phyloP scores from a whole-genome alignment of 306 rosid species.

The Citrullus colocynthis region DNA sequence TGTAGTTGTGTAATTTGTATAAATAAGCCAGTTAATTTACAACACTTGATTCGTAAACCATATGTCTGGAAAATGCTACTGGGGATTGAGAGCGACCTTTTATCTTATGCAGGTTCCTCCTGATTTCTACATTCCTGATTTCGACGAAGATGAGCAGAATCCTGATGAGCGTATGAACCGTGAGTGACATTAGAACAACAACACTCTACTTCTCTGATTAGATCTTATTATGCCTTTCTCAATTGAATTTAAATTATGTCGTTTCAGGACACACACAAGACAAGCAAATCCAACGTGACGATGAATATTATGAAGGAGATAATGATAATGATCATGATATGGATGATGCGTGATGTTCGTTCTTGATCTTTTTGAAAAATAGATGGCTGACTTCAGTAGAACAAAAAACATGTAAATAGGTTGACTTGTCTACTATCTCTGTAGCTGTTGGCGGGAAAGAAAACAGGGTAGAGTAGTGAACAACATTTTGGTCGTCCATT shows the following conservation, averaged over 20 bases:
- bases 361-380: background rate
- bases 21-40: background rate
- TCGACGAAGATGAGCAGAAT: conserved; percentile 84
- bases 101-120: conserved; percentile 69
- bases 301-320: conserved; percentile 86
- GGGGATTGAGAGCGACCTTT: background rate
- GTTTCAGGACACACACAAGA: conserved; percentile 75
- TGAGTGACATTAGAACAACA: conserved; percentile 23
- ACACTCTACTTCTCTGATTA: background rate
- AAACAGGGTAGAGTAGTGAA: background rate
- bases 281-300: conserved; percentile 86
- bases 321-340: conserved; percentile 78
- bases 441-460: background rate
- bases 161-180: conserved; percentile 93
- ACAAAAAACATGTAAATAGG: conserved; percentile 14
- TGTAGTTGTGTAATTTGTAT: too few species aligned
- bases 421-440: background rate
- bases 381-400: background rate
- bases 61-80: background rate
- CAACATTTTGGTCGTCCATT: background rate
- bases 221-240: background rate
- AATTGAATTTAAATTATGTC: conserved; percentile 1
- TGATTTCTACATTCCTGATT: conserved; percentile 85
- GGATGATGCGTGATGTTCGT: conserved; percentile 37
- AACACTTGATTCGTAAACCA: background rate